Evolutionary conservation across 164 flowering plant species (phyloP).

Genomic region (Vitis cinerea): DNA sequence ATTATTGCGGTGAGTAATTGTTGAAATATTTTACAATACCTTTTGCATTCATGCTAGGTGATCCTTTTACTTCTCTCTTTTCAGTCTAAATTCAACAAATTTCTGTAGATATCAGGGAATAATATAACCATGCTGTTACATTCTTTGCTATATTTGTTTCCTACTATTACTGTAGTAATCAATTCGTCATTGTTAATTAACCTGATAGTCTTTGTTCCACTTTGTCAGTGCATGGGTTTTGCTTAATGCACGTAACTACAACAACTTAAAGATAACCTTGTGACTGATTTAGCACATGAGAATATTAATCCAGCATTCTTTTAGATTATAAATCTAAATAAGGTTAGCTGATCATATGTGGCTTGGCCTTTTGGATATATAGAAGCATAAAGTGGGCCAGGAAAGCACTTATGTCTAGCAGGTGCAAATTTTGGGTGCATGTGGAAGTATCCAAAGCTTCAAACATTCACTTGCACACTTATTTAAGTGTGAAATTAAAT

Average conservation of each 20-base stretch:
- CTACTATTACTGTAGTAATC: neutral
- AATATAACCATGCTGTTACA: neutral
- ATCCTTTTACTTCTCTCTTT: neutral
- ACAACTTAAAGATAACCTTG: neutral
- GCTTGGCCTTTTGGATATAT: too few species aligned
- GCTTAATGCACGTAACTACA: neutral
- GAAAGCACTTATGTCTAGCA: too few species aligned
- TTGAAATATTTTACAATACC: neutral
- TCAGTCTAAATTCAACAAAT: neutral
- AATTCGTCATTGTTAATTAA: neutral
- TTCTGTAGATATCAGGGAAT: neutral
- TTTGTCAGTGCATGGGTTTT: neutral
- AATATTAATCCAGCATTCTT: neutral
- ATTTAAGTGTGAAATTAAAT: too few species aligned
- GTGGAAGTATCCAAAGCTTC: too few species aligned
- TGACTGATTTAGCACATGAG: neutral
- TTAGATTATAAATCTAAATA: too few species aligned
- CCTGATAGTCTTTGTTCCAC: neutral
- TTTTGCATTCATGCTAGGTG: neutral
- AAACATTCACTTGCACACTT: too few species aligned
- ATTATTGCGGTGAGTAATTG: slow-evolving; percentile 69
- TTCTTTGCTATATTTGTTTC: neutral
- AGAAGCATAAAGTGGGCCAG: too few species aligned
- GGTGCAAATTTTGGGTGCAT: too few species aligned
- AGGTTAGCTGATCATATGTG: too few species aligned